phyloP scores from a whole-genome alignment of 139 green algal genomes.

The Trebouxia sp. region DNA sequence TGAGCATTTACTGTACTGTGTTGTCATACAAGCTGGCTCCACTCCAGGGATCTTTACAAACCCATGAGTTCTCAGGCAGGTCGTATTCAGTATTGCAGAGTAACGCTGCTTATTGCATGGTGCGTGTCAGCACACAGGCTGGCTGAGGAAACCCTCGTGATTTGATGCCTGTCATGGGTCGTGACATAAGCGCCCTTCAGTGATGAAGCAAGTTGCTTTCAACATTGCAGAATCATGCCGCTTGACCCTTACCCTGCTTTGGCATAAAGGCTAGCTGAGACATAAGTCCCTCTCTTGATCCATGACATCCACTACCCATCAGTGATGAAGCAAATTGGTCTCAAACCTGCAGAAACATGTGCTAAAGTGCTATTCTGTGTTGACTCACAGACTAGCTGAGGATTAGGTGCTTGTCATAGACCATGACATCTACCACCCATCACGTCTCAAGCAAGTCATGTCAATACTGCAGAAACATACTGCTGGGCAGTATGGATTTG shows the following conservation, averaged over 20 bases:
- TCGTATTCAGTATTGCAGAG: no score
- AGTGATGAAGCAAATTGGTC: not conserved
- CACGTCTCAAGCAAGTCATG: not conserved
- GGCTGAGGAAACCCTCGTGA: no score
- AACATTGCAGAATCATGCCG: not conserved
- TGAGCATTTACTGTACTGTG: no score
- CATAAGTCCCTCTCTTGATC: not conserved
- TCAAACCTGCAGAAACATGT: not conserved
- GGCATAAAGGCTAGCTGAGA: not conserved
- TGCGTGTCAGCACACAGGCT: conserved; percentile 39
- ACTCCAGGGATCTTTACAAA: no score
- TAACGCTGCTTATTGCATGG: no score
- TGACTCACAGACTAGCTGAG: not conserved
- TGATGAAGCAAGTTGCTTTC: not conserved
- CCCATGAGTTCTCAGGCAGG: no score
- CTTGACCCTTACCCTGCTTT: not conserved
- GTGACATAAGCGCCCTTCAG: conserved; percentile 26
- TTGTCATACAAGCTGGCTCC: no score
- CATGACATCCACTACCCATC: not conserved
- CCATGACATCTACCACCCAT: not conserved
- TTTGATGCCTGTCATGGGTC: conserved; percentile 84
- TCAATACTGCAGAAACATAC: not conserved
- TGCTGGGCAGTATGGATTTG: not conserved
- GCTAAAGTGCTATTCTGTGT: no score
- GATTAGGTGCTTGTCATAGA: not conserved